phyloP scores from a whole-genome alignment of 2,329 filamentous ascomycete species.

The Fusarium mexicanum region DNA sequence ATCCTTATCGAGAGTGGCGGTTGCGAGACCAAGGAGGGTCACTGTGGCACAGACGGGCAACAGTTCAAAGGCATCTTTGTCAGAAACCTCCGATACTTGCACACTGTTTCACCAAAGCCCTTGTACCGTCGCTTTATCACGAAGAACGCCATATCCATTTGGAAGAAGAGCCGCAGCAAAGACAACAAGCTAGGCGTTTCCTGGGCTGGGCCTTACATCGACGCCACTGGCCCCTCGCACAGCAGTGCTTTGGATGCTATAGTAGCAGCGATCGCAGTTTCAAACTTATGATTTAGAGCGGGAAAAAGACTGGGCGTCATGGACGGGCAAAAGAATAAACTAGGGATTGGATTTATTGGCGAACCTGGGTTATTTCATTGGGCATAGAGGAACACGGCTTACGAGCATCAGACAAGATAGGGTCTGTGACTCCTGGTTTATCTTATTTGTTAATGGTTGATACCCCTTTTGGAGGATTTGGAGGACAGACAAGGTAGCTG shows the following conservation, averaged over 20 bases:
- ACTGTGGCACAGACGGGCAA: conserved; percentile 60
- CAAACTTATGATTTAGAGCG: conserved; percentile 21
- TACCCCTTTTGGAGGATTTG: conserved; percentile 34
- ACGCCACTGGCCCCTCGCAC: conserved; percentile 67
- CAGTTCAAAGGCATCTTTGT: conserved; percentile 80
- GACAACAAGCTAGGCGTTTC: conserved; percentile 65
- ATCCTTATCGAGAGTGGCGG: conserved; percentile 55
- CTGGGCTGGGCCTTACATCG: conserved; percentile 70
- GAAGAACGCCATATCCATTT: conserved; percentile 72
- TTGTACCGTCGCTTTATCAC: conserved; percentile 65
- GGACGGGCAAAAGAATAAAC: conserved; percentile 11
- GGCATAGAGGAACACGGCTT: conserved; percentile 16
- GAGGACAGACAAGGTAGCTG: conserved; percentile 9
- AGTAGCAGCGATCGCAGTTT: conserved; percentile 65
- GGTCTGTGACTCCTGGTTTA: conserved; percentile 24
- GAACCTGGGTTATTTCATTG: conserved; percentile 28
- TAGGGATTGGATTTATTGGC: conserved; percentile 24
- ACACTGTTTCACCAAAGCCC: conserved; percentile 59
- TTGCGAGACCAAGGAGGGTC: conserved; percentile 47
- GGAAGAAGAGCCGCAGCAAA: conserved; percentile 64
- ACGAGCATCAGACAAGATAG: conserved; percentile 17
- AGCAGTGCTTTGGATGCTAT: conserved; percentile 73
- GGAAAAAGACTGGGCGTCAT: conserved; percentile 8
- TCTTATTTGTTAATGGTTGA: conserved; percentile 40
- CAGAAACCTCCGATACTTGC: conserved; percentile 69